Base-by-base conservation (phyloP, 257 asterid species). In the Solanum peruvianum region DNA sequence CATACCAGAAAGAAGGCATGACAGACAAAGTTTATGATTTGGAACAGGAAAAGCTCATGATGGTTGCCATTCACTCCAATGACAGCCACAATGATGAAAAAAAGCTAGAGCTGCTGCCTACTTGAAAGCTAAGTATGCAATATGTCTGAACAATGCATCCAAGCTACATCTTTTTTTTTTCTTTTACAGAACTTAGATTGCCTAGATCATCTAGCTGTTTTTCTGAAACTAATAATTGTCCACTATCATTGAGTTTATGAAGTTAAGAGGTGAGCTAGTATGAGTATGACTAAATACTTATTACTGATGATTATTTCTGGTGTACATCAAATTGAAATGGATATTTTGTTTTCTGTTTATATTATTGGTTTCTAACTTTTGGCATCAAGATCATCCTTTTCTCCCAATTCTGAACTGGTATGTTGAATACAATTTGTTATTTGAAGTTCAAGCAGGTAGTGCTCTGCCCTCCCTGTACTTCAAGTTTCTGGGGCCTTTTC, bases 1-100 rank as follows among this genome's bases (percentile, higher is more conserved):
- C 98, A 2, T 97, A 95, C 88, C 86, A 90, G 86, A 94, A 92
- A 90, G 98, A 91, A 86, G 98, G 98, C 62, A 95, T 95, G 99
- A 91, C 85, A 84, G 99, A 95, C 88, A 97, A 91, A 91, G 97
- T 86, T 20, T 89, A 93, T 87, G 93, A 91, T 86, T 91, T 97
- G 89, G 98, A 95, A 94, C 98, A 93, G 89, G 95, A 93, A 85
- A 87, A 42, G 88, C 88, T 90, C 89, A 82, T 39, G 89, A 64
- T 70, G 64, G 82, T 25, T 49, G 89, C 81, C 72, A 86, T 76
- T 88, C 73, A 29, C 87, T 85, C 86, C 27, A 62, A 82, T 87
- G 92, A 16, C 52, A 69, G 75, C 70, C 35, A 78, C 77, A 44
- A 73, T 67, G 91, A 70, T 76, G 93, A 87, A 73, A 64, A n/a